phyloP scores from a whole-genome alignment of 1,284 basidiomycete genomes.

The Ceratobasidium sp. region DNA sequence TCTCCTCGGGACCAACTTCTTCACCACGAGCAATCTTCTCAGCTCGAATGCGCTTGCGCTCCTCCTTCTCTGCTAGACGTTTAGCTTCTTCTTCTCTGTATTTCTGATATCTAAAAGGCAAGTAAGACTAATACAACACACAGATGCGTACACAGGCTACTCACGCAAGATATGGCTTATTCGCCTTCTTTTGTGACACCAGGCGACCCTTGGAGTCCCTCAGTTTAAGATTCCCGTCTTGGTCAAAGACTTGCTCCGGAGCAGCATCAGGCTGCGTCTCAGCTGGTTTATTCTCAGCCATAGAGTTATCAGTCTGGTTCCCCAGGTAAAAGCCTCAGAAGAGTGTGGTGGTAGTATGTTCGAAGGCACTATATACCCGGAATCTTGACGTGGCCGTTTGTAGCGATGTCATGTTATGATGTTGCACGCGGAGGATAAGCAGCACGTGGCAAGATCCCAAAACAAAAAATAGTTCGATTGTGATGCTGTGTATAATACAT shows the following conservation, averaged over 20 bases:
- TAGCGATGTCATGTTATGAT: constrained; percentile 32
- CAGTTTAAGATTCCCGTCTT: constrained; percentile 47
- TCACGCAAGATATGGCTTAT: constrained; percentile 84
- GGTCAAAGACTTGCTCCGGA: constrained; percentile 40
- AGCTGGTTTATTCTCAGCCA: constrained; percentile 39
- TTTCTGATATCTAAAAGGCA: constrained; percentile 70
- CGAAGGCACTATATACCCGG: not conserved
- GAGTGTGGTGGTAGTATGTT: constrained; percentile 16
- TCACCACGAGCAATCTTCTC: constrained; percentile 81
- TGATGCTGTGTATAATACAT: constrained; percentile 45
- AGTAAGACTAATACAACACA: constrained; percentile 29
- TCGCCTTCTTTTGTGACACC: constrained; percentile 82
- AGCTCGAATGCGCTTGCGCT: constrained; percentile 77
- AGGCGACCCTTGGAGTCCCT: constrained; percentile 64
- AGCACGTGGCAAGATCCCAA: constrained; percentile 18
- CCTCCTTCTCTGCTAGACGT: constrained; percentile 74
- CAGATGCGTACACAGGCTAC: constrained; percentile 56
- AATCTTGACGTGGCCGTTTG: constrained; percentile 33
- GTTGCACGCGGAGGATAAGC: constrained; percentile 9
- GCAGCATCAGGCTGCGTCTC: constrained; percentile 20
- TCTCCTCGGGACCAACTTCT: constrained; percentile 76
- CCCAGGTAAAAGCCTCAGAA: not conserved
- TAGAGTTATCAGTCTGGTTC: not conserved
- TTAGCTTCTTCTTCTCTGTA: constrained; percentile 74
- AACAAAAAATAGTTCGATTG: constrained; percentile 40